Conservation (phyloP, 2,329 filamentous ascomycete genomes). For the Ophiostoma himal-ulmi region DNA sequence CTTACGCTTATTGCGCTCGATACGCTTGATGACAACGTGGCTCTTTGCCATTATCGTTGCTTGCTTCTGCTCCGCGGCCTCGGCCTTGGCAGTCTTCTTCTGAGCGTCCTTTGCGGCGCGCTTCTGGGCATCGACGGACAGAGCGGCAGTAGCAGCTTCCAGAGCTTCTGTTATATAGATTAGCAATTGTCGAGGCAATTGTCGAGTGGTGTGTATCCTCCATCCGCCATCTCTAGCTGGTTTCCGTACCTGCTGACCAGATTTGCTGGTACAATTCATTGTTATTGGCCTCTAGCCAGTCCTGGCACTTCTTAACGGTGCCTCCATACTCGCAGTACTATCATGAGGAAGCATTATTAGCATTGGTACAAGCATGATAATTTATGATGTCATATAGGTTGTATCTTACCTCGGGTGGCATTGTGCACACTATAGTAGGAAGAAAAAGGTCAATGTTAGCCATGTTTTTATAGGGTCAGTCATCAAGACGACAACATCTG, state of each 20-base stretch:
- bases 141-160: slow-evolving; percentile 73
- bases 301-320: slow-evolving; percentile 92
- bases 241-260: slow-evolving; percentile 69
- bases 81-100: slow-evolving; percentile 94
- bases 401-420: slow-evolving; percentile 57
- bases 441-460: not conserved
- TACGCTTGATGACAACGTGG: slow-evolving; percentile 86
- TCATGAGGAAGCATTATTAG: not conserved
- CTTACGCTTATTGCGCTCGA: slow-evolving; percentile 97
- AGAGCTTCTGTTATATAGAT: slow-evolving; percentile 59
- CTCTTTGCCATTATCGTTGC: slow-evolving; percentile 76
- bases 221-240: too few relatives aligned
- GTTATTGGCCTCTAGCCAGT: slow-evolving; percentile 80
- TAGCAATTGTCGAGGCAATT: not conserved
- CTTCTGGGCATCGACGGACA: slow-evolving; percentile 88
- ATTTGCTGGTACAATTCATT: slow-evolving; percentile 68
- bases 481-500: not conserved
- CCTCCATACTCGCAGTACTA: slow-evolving; percentile 99
- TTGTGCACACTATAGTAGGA: slow-evolving; percentile 50
- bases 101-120: slow-evolving; percentile 91
- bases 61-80: slow-evolving; percentile 76
- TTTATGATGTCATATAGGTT: not conserved
- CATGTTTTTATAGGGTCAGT: not conserved
- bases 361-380: not conserved
- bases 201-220: too few relatives aligned